Percentiles rank a stretch among this genome's conserved stretches.
Evolutionary conservation across 306 rosid genomes (phyloP).

Genomic region (Fragaria nilgerrensis): DNA sequence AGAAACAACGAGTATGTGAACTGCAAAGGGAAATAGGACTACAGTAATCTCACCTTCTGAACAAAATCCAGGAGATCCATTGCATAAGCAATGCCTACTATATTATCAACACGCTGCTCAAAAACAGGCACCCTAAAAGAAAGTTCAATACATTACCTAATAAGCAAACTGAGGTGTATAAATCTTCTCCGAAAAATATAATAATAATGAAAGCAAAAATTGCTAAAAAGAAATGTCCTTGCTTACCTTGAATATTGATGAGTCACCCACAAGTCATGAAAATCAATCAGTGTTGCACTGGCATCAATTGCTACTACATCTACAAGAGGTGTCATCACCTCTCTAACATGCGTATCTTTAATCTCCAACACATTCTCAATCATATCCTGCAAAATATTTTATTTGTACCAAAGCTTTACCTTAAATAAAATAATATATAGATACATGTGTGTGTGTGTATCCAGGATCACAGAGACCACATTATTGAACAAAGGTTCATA

Average conservation of each 20-base stretch:
- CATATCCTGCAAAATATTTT: slow-evolving; percentile 69
- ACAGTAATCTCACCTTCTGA: slow-evolving; percentile 61
- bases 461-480: not conserved
- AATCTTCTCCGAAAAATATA: not conserved
- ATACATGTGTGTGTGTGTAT: not conserved
- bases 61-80: slow-evolving; percentile 93
- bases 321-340: slow-evolving; percentile 99
- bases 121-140: slow-evolving; percentile 88
- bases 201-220: not conserved
- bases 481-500: not conserved
- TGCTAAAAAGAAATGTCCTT: not conserved
- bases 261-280: slow-evolving; percentile 85
- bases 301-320: slow-evolving; percentile 97
- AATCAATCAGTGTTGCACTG: slow-evolving; percentile 80
- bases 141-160: slow-evolving; percentile 39
- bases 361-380: slow-evolving; percentile 97
- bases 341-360: slow-evolving; percentile 94
- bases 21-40: slow-evolving; percentile 17
- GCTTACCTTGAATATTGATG: slow-evolving; percentile 97
- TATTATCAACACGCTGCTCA: slow-evolving; percentile 98
- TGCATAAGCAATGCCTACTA: slow-evolving; percentile 97
- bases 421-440: not conserved
- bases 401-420: slow-evolving; percentile 7
- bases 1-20: slow-evolving; percentile 35
- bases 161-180: not conserved